Evolutionary conservation across 257 asterid genomes (phyloP), one percentile per base, ranked within the genome.

Genomic region (Linaria vulgaris): DNA sequence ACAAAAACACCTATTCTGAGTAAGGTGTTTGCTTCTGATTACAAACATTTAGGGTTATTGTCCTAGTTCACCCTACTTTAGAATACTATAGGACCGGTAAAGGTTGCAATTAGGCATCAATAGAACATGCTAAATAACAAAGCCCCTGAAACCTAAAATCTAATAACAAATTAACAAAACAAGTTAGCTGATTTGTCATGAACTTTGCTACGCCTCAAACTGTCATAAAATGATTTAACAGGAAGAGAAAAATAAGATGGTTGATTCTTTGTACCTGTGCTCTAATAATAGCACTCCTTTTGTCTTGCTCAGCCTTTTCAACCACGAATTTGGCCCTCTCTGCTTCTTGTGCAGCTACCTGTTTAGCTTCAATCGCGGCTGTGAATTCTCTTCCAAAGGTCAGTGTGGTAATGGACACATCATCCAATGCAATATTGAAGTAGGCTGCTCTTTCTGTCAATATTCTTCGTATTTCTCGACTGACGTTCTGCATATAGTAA

Each of bases 291-390:
- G 97, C 97, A 76, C 92, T 85, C 61, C 43, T 79, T 75, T 90
- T 90, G 83, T 90, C 96, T 79, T 87, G 96, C 82, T 90, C 97
- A 8, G 97, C 96, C 72, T 87, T 90, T 47, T 90, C 97, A 50
- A 91, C 97, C 10, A 91, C 94, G 16, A 88, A 90, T 72, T 90
- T 90, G 30, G 97, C 97, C 72, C 97, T 85, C 77, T 91, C 97
- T 19, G 96, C 96, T 72, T 91, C 96, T 75, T 88, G 96, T 20
- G 97, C 97, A 64, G 96, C 96, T 22, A 91, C 94, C 72, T 88
- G 97, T 59, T 91, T 91, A 70, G 97, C 97, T 88, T 90, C 97
- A 67, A 90, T 88, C 65, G 97, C 96, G 69, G 95, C 95, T 11
- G 96, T 85, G 73, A 88, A 91, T 71, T 91, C 97, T 74, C 23